Base-by-base conservation (phyloP, 805 yeast species). In the Nakazawaea laoshanensis region DNA sequence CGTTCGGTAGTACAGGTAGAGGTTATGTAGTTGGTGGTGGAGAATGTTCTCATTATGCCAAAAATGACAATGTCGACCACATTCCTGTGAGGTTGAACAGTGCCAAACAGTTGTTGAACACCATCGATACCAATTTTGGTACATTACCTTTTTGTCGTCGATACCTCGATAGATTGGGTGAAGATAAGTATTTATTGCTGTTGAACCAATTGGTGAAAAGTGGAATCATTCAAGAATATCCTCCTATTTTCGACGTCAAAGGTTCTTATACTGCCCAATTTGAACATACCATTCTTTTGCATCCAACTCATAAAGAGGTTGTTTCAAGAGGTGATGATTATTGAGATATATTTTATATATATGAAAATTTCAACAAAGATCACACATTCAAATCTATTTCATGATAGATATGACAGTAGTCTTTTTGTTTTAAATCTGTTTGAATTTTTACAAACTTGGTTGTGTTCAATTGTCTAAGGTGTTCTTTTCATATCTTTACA, bases 81-180 rank as follows among this genome's bases (percentile, higher is more conserved):
- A 62, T 74, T 5, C 73, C 82, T 4, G 51, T 81, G 10, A 60
- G 78, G 41, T 48, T 77, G 39, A 75, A 70, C 43, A 68, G 77
- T 45, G 89, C 96, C 17, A 79, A 75, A 53, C 65, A 70, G 27
- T 63, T 92, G 43, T 59, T 86, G 41, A 61, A 65, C 30, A 67
- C 77, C 9, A 92, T 92, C 47, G 78, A 86, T 51, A 65, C 70
- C 36, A 74, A 83, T 47, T 92, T 92, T 51, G 96, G 97, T 27
- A 86, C 97, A 0, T 65, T 92, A 45, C 97, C 99, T 3, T 92
- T 88, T 74, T 92, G 98, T 63, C 79, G 96, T 46, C 70, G 99
- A 48, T 92, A 92, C 53, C 64, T 92, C 52, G 99, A 92, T 52
- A 70, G 94, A 43, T 49, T 83, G 4, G 96, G 96, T 11, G 94